Evolutionary conservation across 371 early-diverging fungal genomes (phyloP), one percentile per base, ranked within the genome.

Genomic region (Rhizopus microsporus): DNA sequence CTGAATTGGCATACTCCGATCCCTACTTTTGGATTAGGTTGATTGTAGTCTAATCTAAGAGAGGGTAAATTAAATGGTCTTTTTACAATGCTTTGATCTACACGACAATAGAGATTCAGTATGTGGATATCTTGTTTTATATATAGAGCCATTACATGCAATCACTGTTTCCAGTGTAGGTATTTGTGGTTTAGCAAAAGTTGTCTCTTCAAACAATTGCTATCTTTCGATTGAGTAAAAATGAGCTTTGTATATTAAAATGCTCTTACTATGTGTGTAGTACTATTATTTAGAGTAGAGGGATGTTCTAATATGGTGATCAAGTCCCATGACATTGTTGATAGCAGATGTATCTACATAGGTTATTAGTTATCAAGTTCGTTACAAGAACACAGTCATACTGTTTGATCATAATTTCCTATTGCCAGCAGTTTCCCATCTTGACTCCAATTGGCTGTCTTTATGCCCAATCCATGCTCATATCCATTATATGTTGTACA

Each of bases 321-420:
- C 13, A 68, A 57, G 29, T 67, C 47, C 78, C 67, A 67, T 6
- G 67, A 62, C 44, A 32, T 56, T 16, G 63, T 69, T 54, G 46
- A 78, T 47, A 56, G 33, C 32, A 60, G 23, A 38, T 54, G 67
- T 15, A 62, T 57, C 64, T 56, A 43, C n/a, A 74, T 81, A 31
- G 78, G 63, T 35, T 72, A 67, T 48, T 5, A 57, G 59, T 17
- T 43, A 8, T 57, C 54, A 16, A 49, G 13, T 16, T 13, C 16
- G 10, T 38, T 38, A 46, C 7, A 10, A 12, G 42, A 32, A 40
- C 4, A 13, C 33, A 17, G 23, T 7, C 29, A 63, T 63, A 91
- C 85, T 64, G 82, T 85, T 58, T 86, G 78, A 74, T 95, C 93
- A 57, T 82, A 89, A 35, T 91, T 84, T 12, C 89, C 91, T 15